Evolutionary conservation across 2,329 filamentous ascomycete species (phyloP).

Genomic region (Exutisphaerella laricina): DNA sequence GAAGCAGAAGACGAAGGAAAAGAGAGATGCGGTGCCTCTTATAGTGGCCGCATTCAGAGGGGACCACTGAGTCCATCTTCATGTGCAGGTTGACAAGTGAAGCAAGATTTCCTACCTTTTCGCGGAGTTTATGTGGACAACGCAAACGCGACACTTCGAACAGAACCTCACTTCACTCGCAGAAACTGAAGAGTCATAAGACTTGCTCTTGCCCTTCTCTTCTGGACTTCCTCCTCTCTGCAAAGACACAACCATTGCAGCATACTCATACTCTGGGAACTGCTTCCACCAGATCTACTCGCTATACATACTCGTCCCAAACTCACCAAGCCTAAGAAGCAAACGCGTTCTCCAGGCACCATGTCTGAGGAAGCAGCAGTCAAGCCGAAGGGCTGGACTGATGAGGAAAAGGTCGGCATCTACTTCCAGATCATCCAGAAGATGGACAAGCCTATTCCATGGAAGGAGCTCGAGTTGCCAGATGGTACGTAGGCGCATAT

Average conservation of each 20-base stretch:
- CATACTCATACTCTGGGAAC: too few species aligned
- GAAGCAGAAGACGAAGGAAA: too few species aligned
- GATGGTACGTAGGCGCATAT: constrained; percentile 5
- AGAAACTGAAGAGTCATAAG: not conserved
- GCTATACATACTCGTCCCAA: not conserved
- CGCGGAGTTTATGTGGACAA: not conserved
- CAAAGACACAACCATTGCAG: not conserved
- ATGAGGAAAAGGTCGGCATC: constrained; percentile 30
- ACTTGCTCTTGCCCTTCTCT: not conserved
- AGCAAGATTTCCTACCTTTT: not conserved
- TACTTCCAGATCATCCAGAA: constrained; percentile 29
- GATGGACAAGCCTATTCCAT: constrained; percentile 23
- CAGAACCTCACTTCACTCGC: not conserved
- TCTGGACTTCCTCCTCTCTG: not conserved
- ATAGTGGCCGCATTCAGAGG: too few species aligned
- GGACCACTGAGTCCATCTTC: too few species aligned
- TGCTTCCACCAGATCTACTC: not conserved
- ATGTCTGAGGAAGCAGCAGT: constrained; percentile 21
- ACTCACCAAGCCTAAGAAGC: constrained; percentile 3
- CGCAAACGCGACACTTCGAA: not conserved
- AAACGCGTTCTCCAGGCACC: constrained; percentile 10
- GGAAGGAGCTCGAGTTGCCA: constrained; percentile 27
- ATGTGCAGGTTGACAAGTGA: not conserved
- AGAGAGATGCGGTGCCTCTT: too few species aligned
- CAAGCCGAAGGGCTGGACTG: constrained; percentile 25